A percentile compares a stretch with the other conserved stretches of the same genome.
phyloP scores from a whole-genome alignment of 1,284 basidiomycete genomes.

The Phylloboletellus chloephorus region DNA sequence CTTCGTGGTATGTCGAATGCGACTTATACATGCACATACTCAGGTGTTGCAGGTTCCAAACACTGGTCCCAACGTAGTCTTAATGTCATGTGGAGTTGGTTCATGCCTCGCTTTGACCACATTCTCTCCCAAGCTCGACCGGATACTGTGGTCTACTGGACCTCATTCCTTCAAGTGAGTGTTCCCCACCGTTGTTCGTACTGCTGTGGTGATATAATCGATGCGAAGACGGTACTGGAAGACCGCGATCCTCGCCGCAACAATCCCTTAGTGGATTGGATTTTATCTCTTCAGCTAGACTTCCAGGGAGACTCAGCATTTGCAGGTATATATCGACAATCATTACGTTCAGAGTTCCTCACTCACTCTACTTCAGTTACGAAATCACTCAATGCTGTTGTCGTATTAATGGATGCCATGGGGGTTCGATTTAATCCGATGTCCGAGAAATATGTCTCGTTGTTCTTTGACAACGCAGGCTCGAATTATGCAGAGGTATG shows the following conservation, averaged over 20 bases:
- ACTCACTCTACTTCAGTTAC: conserved; percentile 45
- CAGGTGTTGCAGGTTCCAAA: conserved; percentile 63
- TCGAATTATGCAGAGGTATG: conserved; percentile 81
- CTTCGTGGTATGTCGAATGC: conserved; percentile 46
- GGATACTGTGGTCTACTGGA: conserved; percentile 77
- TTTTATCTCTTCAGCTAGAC: conserved; percentile 71
- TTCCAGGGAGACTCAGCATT: conserved; percentile 78
- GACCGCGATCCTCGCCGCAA: conserved; percentile 85
- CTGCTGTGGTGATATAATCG: conserved; percentile 6
- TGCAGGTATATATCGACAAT: conserved; percentile 46
- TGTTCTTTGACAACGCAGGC: conserved; percentile 72
- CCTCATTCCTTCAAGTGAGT: conserved; percentile 54
- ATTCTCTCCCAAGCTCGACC: conserved; percentile 80
- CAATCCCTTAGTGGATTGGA: conserved; percentile 74
- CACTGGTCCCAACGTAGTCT: conserved; percentile 76
- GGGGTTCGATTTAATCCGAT: conserved; percentile 62
- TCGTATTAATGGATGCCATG: conserved; percentile 53
- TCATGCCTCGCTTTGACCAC: conserved; percentile 58
- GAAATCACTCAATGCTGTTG: conserved; percentile 59
- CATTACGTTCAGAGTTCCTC: neutral
- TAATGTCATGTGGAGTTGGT: conserved; percentile 77
- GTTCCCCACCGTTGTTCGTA: neutral
- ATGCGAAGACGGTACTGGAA: conserved; percentile 34
- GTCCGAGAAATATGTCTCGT: conserved; percentile 61
- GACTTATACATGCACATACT: conserved; percentile 5